Conservation (phyloP, 202 grass and related monocot species). For the Brachypodium distachyon region DNA sequence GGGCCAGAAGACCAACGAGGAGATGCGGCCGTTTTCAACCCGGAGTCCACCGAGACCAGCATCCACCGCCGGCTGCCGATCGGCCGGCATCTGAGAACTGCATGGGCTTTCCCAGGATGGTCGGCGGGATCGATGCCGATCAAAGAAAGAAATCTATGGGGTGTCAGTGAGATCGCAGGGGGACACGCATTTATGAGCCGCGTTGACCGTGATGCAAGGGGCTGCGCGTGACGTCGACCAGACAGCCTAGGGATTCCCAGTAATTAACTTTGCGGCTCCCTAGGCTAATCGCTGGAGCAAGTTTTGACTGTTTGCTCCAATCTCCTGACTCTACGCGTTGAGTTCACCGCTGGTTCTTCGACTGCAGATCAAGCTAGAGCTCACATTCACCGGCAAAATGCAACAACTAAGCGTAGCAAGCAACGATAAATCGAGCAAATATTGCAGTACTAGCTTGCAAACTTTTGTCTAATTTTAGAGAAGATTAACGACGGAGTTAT, state of each 20-base stretch:
- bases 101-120: background rate
- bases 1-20: too few species aligned
- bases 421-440: background rate
- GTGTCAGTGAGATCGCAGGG: background rate
- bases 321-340: background rate
- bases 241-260: constrained; percentile 1
- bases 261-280: background rate
- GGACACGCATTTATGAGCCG: background rate
- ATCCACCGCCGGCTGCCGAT: background rate
- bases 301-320: background rate
- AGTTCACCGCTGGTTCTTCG: too few species aligned
- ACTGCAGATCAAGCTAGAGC: background rate
- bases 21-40: too few species aligned
- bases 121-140: background rate
- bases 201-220: constrained; percentile 5
- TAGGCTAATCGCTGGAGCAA: background rate
- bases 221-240: background rate
- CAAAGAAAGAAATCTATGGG: background rate
- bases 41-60: too few species aligned
- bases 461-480: too few species aligned
- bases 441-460: too few species aligned
- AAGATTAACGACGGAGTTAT: background rate
- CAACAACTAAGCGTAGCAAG: background rate
- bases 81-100: background rate
- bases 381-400: background rate